Evolutionary conservation across 345 rosid genomes (phyloP).

Genomic region (Pugionium dolabratum): DNA sequence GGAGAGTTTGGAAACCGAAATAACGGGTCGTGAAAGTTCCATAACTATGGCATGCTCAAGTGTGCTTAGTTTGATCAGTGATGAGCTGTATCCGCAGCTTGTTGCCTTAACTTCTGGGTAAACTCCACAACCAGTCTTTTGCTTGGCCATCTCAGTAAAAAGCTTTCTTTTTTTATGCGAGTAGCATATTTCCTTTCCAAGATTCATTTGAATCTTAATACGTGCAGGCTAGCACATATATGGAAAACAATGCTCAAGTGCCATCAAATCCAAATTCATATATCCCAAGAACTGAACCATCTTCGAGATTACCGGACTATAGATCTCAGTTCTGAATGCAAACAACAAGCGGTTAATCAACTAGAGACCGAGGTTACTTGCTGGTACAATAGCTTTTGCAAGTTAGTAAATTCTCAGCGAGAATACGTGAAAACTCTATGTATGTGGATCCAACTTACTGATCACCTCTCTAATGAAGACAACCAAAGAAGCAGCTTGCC

Average conservation of each 20-base stretch:
- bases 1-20: conserved; percentile 57
- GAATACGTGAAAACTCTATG: conserved; percentile 69
- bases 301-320: conserved; percentile 48
- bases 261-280: conserved; percentile 71
- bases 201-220: conserved; percentile 11
- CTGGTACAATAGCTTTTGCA: conserved; percentile 82
- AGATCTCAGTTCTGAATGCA: conserved; percentile 65
- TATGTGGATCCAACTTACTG: conserved; percentile 66
- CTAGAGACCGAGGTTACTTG: conserved; percentile 70
- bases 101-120: conserved; percentile 80
- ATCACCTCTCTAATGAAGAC: conserved; percentile 52
- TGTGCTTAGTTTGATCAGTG: conserved; percentile 57
- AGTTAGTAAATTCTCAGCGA: conserved; percentile 57
- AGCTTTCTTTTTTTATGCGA: conserved; percentile 1
- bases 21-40: conserved; percentile 56
- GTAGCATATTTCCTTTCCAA: conserved; percentile 5
- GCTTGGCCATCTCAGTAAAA: conserved; percentile 9
- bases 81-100: conserved; percentile 88
- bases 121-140: conserved; percentile 26
- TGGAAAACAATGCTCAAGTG: conserved; percentile 83
- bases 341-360: conserved; percentile 72
- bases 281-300: conserved; percentile 68
- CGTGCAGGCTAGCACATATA: conserved; percentile 59
- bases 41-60: conserved; percentile 56
- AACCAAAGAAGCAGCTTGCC: conserved; percentile 50